These are phyloP conservation scores for Lactarius sp. DNA, from an alignment of 768 basidiomycete genomes.

Conservation along the genomic window DNA sequence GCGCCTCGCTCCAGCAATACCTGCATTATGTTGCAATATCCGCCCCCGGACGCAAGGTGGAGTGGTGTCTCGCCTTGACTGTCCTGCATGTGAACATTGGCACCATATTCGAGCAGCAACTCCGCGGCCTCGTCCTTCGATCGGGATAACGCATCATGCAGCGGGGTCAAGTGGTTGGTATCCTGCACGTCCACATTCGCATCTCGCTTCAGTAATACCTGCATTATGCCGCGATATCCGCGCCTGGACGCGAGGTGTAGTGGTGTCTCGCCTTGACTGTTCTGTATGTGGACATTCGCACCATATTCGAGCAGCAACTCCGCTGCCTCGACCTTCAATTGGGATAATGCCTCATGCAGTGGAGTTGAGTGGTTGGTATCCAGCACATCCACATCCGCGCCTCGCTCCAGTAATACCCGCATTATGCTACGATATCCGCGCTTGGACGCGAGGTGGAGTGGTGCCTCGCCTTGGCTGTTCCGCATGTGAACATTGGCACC, in stretches of 20 bases:
- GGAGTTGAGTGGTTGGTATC: too few species aligned
- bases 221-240: too few species aligned
- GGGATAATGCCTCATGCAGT: too few species aligned
- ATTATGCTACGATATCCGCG: too few species aligned
- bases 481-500: too few species aligned
- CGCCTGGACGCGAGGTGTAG: background rate
- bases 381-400: too few species aligned
- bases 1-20: background rate
- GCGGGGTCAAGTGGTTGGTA: background rate
- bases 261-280: background rate
- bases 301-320: background rate
- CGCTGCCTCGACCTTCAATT: too few species aligned
- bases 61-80: background rate
- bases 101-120: background rate
- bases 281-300: background rate
- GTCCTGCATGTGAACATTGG: background rate
- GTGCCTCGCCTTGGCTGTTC: too few species aligned
- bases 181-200: background rate
- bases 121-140: background rate
- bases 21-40: background rate
- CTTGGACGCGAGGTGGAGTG: too few species aligned
- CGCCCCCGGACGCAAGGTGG: background rate
- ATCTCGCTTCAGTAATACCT: background rate
- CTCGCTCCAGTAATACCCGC: too few species aligned
- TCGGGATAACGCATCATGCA: background rate